Evolutionary conservation across 106 monocot genomes (phyloP).

Genomic region (Phalaenopsis equestris): DNA sequence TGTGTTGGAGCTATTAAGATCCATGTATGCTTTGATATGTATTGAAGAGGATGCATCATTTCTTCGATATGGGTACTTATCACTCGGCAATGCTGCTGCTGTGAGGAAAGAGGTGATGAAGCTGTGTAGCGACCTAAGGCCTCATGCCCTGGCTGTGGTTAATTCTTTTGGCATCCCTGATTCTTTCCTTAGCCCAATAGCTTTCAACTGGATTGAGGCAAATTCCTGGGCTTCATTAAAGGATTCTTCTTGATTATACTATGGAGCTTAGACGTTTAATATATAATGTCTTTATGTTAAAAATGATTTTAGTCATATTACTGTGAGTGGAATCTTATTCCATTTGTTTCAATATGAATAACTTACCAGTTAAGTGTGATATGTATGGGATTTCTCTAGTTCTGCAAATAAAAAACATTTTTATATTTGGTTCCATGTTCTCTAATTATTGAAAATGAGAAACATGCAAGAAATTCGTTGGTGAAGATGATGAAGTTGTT

Average conservation of each 20-base stretch:
- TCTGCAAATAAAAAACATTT: too few relatives aligned
- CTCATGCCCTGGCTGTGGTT: constrained; percentile 61
- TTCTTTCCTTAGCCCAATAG: constrained; percentile 68
- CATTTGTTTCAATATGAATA: neutral
- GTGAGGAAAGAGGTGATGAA: constrained; percentile 68
- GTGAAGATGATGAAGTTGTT: too few relatives aligned
- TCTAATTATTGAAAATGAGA: too few relatives aligned
- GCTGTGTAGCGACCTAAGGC: constrained; percentile 59
- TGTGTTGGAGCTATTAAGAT: constrained; percentile 61
- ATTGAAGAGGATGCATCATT: constrained; percentile 79
- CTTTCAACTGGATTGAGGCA: constrained; percentile 89
- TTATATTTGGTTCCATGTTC: too few relatives aligned
- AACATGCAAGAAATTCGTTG: too few relatives aligned
- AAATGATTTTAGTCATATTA: neutral
- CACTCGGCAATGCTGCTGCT: constrained; percentile 44
- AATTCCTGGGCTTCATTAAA: constrained; percentile 47
- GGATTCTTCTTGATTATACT: neutral
- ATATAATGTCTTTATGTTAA: neutral
- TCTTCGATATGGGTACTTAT: constrained; percentile 69
- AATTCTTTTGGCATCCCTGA: constrained; percentile 84
- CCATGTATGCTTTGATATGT: constrained; percentile 64
- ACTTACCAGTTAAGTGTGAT: neutral
- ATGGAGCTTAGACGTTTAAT: too few relatives aligned
- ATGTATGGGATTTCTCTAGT: neutral
- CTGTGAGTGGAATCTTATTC: neutral